These are phyloP conservation scores for Akanthomyces uredinophilus DNA, from an alignment of 2,329 filamentous ascomycete species.

Conservation along the genomic window DNA sequence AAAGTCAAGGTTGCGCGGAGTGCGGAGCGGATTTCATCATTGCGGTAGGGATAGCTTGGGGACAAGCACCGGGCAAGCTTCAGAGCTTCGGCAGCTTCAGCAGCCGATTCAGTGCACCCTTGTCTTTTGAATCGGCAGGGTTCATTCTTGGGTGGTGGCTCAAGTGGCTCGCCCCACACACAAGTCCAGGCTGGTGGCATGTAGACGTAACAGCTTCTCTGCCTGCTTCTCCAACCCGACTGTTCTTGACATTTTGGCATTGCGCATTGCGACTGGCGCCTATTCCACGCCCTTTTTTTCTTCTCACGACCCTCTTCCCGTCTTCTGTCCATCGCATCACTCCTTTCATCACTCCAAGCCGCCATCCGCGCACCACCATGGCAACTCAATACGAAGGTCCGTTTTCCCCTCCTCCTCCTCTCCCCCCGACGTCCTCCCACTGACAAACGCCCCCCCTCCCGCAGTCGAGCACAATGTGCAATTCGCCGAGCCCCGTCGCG, in stretches of 20 bases:
- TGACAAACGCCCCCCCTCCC: not conserved
- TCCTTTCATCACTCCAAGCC: not conserved
- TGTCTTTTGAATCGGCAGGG: not conserved
- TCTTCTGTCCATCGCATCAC: too few species aligned
- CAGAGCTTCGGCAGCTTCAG: conserved; percentile 2
- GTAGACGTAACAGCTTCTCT: conserved; percentile 14
- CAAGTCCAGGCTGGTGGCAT: not conserved
- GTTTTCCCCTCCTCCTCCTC: conserved; percentile 12
- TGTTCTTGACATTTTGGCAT: not conserved
- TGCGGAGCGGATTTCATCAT: conserved; percentile 14
- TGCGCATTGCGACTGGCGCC: conserved; percentile 10
- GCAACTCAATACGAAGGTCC: conserved; percentile 54
- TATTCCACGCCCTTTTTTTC: not conserved
- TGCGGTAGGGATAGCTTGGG: not conserved
- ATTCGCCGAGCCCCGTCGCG: conserved; percentile 33
- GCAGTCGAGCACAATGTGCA: conserved; percentile 62
- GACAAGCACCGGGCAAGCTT: too few species aligned
- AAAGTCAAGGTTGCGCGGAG: not conserved
- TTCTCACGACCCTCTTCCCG: not conserved
- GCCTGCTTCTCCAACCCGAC: not conserved
- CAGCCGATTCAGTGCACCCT: not conserved
- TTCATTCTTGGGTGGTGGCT: not conserved
- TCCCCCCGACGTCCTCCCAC: too few species aligned
- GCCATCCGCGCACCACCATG: conserved; percentile 32
- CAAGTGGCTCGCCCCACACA: not conserved